phyloP scores from a whole-genome alignment of 2,329 filamentous ascomycete species.

The Hypoxylon sp. region DNA sequence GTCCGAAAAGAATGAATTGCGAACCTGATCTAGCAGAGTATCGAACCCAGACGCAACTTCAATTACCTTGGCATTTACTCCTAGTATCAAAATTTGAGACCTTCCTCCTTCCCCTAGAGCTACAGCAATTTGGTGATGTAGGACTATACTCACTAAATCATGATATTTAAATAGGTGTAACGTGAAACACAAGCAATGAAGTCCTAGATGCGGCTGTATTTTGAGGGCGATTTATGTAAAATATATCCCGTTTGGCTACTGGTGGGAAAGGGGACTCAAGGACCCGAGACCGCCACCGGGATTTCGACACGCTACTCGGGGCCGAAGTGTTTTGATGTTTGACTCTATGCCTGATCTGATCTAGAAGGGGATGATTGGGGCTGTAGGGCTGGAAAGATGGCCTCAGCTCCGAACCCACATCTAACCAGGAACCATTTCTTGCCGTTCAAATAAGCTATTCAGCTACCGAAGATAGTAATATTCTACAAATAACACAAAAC shows the following conservation, averaged over 20 bases:
- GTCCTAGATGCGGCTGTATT: slow-evolving; percentile 3
- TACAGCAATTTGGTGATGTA: not conserved
- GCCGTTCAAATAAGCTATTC: not conserved
- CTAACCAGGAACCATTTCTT: slow-evolving; percentile 3
- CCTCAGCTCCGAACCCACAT: slow-evolving; percentile 8
- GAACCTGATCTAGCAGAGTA: not conserved
- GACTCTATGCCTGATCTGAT: slow-evolving; percentile 4
- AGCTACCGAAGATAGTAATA: not conserved
- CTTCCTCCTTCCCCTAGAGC: not conserved
- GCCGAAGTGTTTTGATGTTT: slow-evolving; percentile 6
- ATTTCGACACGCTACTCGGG: slow-evolving; percentile 9
- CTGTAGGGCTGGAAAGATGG: slow-evolving; percentile 18
- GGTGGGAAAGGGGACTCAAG: not conserved
- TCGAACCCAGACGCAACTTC: not conserved
- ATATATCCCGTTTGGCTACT: not conserved
- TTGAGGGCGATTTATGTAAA: slow-evolving; percentile 2
- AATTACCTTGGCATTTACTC: not conserved
- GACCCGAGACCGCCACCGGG: slow-evolving; percentile 9
- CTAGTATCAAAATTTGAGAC: not conserved
- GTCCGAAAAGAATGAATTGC: not conserved
- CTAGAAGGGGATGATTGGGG: not conserved
- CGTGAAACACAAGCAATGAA: slow-evolving; percentile 2
- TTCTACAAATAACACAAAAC: slow-evolving; percentile 35
- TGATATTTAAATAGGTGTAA: not conserved
- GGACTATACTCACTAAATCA: not conserved